A percentile compares a stretch with the other conserved stretches of the same genome.
These are phyloP conservation scores for Ramicandelaber brevisporus DNA, from an alignment of 192 early-diverging fungal genomes.

Conservation along the genomic window DNA sequence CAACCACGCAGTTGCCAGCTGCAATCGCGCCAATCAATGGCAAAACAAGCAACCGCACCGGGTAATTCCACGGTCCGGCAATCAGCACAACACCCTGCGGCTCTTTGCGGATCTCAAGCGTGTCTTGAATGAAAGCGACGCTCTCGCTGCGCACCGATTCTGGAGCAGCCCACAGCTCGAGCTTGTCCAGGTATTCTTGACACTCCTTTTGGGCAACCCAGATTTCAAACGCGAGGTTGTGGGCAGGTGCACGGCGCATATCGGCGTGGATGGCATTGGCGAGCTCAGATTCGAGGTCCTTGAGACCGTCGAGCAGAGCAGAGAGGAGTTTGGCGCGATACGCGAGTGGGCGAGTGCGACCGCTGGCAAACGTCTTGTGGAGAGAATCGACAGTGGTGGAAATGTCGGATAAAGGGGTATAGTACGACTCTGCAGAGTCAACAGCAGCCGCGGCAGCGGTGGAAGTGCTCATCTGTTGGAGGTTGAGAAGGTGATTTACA, in stretches of 20 bases:
- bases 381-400: constrained; percentile 16
- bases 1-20: constrained; percentile 60
- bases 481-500: no score
- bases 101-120: constrained; percentile 28
- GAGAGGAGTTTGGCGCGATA: constrained; percentile 29
- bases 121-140: constrained; percentile 17
- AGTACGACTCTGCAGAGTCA: no score
- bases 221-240: no score
- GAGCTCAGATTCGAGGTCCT: no score
- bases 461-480: no score
- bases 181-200: no score
- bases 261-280: no score
- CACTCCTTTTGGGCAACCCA: no score
- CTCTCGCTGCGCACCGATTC: constrained; percentile 6
- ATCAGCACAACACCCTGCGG: constrained; percentile 55
- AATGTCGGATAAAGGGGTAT: no score
- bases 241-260: no score
- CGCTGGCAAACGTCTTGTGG: constrained; percentile 13
- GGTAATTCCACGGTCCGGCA: constrained; percentile 45
- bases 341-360: constrained; percentile 5
- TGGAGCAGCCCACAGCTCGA: constrained; percentile 27
- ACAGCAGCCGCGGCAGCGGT: no score
- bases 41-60: constrained; percentile 28
- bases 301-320: constrained; percentile 26
- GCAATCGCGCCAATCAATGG: constrained; percentile 69